These are phyloP conservation scores for Shiraia sp. DNA, from an alignment of 2,329 filamentous ascomycete species.

Conservation along the genomic window DNA sequence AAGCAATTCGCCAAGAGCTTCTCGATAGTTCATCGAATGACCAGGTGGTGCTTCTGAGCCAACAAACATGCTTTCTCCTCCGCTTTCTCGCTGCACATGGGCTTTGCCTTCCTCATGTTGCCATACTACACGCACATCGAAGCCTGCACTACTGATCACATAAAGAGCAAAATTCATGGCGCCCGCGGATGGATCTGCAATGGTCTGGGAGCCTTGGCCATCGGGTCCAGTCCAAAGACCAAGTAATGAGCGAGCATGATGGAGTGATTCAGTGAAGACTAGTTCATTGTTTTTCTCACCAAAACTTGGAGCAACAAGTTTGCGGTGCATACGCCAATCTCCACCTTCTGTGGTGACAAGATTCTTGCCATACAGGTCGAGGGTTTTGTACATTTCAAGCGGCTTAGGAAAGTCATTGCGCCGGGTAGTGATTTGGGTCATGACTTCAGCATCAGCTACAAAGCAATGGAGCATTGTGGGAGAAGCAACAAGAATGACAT, in stretches of 20 bases:
- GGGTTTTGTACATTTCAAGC: conserved; percentile 59
- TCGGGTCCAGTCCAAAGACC: conserved; percentile 35
- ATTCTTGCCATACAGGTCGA: conserved; percentile 72
- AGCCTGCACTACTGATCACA: conserved; percentile 71
- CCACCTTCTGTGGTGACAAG: conserved; percentile 71
- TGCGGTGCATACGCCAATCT: conserved; percentile 73
- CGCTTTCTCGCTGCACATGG: conserved; percentile 26
- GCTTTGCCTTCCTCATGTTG: conserved; percentile 60
- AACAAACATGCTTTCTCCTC: conserved; percentile 36
- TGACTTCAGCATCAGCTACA: conserved; percentile 66
- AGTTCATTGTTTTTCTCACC: conserved; percentile 75
- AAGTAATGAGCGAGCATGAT: conserved; percentile 57
- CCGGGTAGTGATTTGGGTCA: conserved; percentile 66
- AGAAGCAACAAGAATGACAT: conserved; percentile 67
- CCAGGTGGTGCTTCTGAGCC: conserved; percentile 36
- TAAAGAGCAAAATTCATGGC: conserved; percentile 66
- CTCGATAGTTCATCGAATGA: conserved; percentile 65
- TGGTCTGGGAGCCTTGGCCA: conserved; percentile 45
- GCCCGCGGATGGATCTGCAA: conserved; percentile 63
- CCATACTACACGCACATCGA: conserved; percentile 62
- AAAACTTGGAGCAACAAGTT: conserved; percentile 71
- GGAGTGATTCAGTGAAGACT: conserved; percentile 66
- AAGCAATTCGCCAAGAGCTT: conserved; percentile 64
- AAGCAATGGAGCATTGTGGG: conserved; percentile 59
- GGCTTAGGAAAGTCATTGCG: conserved; percentile 75